A percentile compares a stretch with the other conserved stretches of the same genome.
These are phyloP conservation scores for Diplodia corticola DNA, from an alignment of 2,329 filamentous ascomycete genomes.

Conservation along the genomic window DNA sequence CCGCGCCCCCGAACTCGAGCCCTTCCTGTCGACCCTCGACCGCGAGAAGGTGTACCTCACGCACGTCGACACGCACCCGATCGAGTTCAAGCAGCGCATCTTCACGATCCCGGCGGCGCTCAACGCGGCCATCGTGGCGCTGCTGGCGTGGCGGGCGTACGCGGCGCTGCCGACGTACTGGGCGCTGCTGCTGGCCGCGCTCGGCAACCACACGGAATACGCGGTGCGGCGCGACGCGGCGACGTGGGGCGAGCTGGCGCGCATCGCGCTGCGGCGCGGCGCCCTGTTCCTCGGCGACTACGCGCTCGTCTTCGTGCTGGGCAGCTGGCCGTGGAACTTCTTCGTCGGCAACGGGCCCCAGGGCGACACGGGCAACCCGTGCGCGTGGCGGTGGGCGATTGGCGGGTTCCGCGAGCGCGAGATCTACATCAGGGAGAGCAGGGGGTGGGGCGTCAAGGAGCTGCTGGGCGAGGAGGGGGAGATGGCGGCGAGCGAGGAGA, in stretches of 20 bases:
- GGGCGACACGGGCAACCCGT: conserved; percentile 53
- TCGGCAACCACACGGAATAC: conserved; percentile 67
- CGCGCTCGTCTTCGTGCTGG: conserved; percentile 46
- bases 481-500: conserved; percentile 51
- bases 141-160: conserved; percentile 70
- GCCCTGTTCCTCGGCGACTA: conserved; percentile 75
- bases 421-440: conserved; percentile 76
- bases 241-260: conserved; percentile 58
- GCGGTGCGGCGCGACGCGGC: conserved; percentile 60
- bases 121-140: conserved; percentile 65
- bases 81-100: conserved; percentile 74
- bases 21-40: conserved; percentile 67
- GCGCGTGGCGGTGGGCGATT: conserved; percentile 69
- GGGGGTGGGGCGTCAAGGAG: conserved; percentile 67
- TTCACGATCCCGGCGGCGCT: conserved; percentile 77
- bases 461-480: conserved; percentile 46
- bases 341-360: conserved; percentile 60
- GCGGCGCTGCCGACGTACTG: conserved; percentile 73
- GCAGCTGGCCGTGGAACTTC: conserved; percentile 51
- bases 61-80: conserved; percentile 73
- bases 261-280: conserved; percentile 61
- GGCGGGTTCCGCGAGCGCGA: conserved; percentile 74
- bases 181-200: conserved; percentile 61
- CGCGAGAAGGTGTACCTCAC: conserved; percentile 75
- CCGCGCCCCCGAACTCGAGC: conserved; percentile 60